Percentiles rank a stretch among this genome's conserved stretches.
Evolutionary conservation across 495 filamentous ascomycete genomes (phyloP).

Genomic region (Platismatia glauca): DNA sequence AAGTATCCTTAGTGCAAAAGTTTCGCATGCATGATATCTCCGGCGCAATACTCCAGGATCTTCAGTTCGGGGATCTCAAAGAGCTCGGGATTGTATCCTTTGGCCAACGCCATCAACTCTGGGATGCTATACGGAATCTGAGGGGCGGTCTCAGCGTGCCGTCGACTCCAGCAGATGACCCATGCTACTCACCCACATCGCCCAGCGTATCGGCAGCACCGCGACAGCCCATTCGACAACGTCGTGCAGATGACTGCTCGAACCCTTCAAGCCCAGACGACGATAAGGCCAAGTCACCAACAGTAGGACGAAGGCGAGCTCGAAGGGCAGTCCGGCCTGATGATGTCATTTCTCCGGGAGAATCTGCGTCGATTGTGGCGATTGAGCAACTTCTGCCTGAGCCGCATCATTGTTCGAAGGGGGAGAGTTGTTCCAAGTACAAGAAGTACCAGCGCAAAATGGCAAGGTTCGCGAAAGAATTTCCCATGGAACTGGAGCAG

Average conservation of each 20-base stretch:
- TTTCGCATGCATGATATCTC: slow-evolving; percentile 88
- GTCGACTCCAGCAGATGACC: slow-evolving; percentile 36
- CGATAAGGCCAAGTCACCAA: slow-evolving; percentile 32
- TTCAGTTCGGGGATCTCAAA: slow-evolving; percentile 90
- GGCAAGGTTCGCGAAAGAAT: slow-evolving; percentile 56
- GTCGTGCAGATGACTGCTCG: slow-evolving; percentile 22
- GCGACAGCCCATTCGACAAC: slow-evolving; percentile 7
- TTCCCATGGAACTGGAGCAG: slow-evolving; percentile 49
- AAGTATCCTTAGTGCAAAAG: slow-evolving; percentile 63
- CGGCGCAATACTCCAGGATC: slow-evolving; percentile 67
- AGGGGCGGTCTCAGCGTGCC: slow-evolving; percentile 51
- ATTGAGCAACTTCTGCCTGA: slow-evolving; percentile 85
- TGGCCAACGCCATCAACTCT: slow-evolving; percentile 76
- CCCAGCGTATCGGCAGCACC: neutral
- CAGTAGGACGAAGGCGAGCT: slow-evolving; percentile 28
- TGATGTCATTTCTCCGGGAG: slow-evolving; percentile 60
- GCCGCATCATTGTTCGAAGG: slow-evolving; percentile 79
- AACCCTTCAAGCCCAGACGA: slow-evolving; percentile 20
- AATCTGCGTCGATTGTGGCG: slow-evolving; percentile 83
- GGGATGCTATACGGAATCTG: slow-evolving; percentile 71
- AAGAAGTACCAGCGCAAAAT: slow-evolving; percentile 63
- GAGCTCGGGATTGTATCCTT: slow-evolving; percentile 91
- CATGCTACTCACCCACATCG: slow-evolving; percentile 18
- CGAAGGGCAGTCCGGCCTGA: slow-evolving; percentile 42
- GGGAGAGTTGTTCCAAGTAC: slow-evolving; percentile 78